Evolutionary conservation across 2,329 filamentous ascomycete genomes (phyloP).

Genomic region (Ophiostoma novo-ulmi): DNA sequence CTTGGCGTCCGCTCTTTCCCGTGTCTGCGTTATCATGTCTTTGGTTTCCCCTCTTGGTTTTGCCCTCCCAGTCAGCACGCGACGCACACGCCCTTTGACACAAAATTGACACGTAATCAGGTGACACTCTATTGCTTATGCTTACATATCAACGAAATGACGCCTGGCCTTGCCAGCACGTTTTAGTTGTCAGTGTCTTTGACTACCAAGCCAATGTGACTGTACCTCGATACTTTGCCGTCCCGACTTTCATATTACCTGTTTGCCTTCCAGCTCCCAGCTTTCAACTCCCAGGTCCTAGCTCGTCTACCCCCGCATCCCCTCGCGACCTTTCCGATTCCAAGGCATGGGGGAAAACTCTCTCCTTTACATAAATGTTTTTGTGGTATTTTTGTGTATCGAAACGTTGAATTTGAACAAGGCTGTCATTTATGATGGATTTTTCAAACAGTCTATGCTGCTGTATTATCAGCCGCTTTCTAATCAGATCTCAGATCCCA

Average conservation of each 20-base stretch:
- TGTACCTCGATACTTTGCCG: not conserved
- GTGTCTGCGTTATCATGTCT: not conserved
- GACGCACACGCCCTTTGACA: constrained; percentile 20
- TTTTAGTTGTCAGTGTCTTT: not conserved
- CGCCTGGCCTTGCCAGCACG: not conserved
- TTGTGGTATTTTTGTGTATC: not conserved
- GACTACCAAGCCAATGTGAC: not conserved
- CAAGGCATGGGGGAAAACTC: constrained; percentile 13
- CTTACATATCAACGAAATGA: not conserved
- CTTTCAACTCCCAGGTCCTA: not conserved
- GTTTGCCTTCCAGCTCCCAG: not conserved
- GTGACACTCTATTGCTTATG: constrained; percentile 15
- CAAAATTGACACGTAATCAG: constrained; percentile 23
- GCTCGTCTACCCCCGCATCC: constrained; percentile 11
- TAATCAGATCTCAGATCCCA: constrained; percentile 7
- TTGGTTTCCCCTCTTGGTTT: not conserved
- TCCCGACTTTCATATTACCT: not conserved
- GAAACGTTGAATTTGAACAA: not conserved
- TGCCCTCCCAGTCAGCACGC: not conserved
- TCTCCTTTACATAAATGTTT: constrained; percentile 4
- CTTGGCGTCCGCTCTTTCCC: not conserved
- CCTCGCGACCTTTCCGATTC: constrained; percentile 1
- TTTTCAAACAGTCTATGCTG: no score
- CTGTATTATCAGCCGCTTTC: not conserved
- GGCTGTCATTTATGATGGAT: not conserved